Conservation (phyloP, 1,284 basidiomycete genomes). For the Trichosporon sp. region DNA sequence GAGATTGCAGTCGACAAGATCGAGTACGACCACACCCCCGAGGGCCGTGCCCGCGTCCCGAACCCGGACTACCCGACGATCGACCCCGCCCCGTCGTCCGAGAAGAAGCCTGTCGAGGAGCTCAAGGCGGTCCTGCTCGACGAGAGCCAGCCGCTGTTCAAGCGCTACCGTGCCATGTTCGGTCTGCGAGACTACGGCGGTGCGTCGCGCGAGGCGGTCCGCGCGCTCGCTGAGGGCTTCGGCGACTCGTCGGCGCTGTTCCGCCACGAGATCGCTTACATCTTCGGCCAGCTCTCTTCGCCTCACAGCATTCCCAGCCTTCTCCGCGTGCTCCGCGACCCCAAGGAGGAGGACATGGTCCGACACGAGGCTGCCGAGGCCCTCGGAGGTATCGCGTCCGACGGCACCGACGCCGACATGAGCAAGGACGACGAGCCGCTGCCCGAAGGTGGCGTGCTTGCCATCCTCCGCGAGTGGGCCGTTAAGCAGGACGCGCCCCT, state of each 20-base stretch:
- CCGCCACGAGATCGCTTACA: slow-evolving; percentile 96
- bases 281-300: slow-evolving; percentile 93
- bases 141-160: slow-evolving; percentile 68
- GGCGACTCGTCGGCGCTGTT: slow-evolving; percentile 80
- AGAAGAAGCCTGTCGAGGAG: slow-evolving; percentile 41
- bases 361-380: slow-evolving; percentile 98
- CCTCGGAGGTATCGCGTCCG: slow-evolving; percentile 88
- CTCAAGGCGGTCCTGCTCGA: slow-evolving; percentile 67
- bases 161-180: slow-evolving; percentile 98
- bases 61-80: slow-evolving; percentile 72
- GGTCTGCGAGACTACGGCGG: slow-evolving; percentile 85
- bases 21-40: slow-evolving; percentile 71
- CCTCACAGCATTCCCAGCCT: slow-evolving; percentile 82
- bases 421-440: slow-evolving; percentile 33
- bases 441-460: slow-evolving; percentile 59
- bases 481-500: slow-evolving; percentile 67
- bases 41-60: slow-evolving; percentile 40
- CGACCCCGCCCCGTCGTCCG: slow-evolving; percentile 77
- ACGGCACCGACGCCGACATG: slow-evolving; percentile 51
- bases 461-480: slow-evolving; percentile 81
- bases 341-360: slow-evolving; percentile 88
- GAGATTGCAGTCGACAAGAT: slow-evolving; percentile 96
- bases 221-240: slow-evolving; percentile 87
- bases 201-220: slow-evolving; percentile 59
- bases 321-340: slow-evolving; percentile 67